phyloP scores from a whole-genome alignment of 2,329 filamentous ascomycete species.

The Fusarium caatingaense region DNA sequence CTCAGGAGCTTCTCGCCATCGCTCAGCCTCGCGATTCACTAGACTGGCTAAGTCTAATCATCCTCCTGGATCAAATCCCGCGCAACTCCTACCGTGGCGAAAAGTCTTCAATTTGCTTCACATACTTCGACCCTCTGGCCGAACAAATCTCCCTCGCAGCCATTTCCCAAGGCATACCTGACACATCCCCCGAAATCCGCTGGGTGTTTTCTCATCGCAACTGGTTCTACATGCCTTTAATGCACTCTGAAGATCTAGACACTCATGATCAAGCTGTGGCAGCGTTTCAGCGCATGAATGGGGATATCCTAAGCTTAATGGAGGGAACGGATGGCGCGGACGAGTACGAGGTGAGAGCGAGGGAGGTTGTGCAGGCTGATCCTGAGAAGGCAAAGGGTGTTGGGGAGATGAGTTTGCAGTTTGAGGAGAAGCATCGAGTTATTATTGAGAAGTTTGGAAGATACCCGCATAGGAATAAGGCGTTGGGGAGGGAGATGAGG shows the following conservation, averaged over 20 bases:
- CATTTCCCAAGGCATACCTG: constrained; percentile 49
- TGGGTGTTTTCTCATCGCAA: constrained; percentile 55
- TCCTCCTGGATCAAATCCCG: constrained; percentile 72
- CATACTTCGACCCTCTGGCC: constrained; percentile 66
- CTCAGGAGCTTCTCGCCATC: constrained; percentile 46
- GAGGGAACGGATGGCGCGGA: constrained; percentile 37
- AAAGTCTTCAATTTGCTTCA: constrained; percentile 59
- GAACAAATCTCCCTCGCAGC: constrained; percentile 56
- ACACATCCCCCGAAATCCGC: constrained; percentile 43
- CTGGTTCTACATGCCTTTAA: constrained; percentile 71
- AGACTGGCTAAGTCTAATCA: constrained; percentile 61
- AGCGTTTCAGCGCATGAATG: constrained; percentile 48
- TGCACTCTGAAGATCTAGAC: constrained; percentile 65
- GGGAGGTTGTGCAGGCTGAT: constrained; percentile 42
- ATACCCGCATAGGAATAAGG: constrained; percentile 68
- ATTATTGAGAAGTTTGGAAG: constrained; percentile 66
- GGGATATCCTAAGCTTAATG: constrained; percentile 50
- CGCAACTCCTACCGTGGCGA: constrained; percentile 69
- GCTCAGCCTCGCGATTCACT: constrained; percentile 44
- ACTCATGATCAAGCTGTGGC: constrained; percentile 56
- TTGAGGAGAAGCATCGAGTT: constrained; percentile 59
- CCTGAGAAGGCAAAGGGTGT: constrained; percentile 44
- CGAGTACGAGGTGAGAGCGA: constrained; percentile 46
- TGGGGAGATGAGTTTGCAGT: constrained; percentile 43
- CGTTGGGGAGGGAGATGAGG: constrained; percentile 61